Evolutionary conservation across 768 basidiomycete genomes (phyloP).

Genomic region (Termitomyces sp.): DNA sequence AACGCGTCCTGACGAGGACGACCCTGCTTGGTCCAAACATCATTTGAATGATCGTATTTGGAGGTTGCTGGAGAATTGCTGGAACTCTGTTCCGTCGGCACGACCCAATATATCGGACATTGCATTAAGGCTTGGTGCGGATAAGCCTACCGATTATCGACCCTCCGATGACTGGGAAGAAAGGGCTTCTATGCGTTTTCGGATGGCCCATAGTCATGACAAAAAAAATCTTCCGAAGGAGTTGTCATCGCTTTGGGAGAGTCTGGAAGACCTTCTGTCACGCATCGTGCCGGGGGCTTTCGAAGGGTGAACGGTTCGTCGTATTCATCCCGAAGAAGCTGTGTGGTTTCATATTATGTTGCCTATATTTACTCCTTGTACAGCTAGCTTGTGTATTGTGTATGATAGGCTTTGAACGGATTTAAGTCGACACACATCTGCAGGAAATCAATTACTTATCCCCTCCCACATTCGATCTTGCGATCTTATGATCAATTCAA

Average conservation of each 20-base stretch:
- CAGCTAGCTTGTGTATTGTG: not conserved
- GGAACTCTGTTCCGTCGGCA: not conserved
- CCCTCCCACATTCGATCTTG: not conserved
- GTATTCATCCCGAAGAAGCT: too few species aligned
- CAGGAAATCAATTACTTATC: not conserved
- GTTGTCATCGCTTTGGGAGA: not conserved
- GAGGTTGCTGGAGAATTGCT: constrained; percentile 4
- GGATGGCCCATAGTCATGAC: not conserved
- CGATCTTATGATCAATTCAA: too few species aligned
- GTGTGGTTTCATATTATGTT: not conserved
- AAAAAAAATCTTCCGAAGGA: not conserved
- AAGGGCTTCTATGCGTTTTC: constrained; percentile 1
- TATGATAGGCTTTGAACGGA: not conserved
- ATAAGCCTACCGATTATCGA: not conserved
- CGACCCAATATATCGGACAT: constrained; percentile 5
- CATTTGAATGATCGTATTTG: constrained; percentile 2
- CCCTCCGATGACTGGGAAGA: constrained; percentile 1
- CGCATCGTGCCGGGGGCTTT: not conserved
- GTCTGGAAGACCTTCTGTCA: not conserved
- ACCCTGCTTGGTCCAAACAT: not conserved
- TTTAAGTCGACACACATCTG: not conserved
- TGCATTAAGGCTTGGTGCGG: not conserved
- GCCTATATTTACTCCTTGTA: not conserved
- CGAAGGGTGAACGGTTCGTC: not conserved
- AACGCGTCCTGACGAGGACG: not conserved